Percentiles rank a stretch among this genome's conserved stretches.
Evolutionary conservation across 306 rosid genomes (phyloP).

Genomic region (Prunus persica): DNA sequence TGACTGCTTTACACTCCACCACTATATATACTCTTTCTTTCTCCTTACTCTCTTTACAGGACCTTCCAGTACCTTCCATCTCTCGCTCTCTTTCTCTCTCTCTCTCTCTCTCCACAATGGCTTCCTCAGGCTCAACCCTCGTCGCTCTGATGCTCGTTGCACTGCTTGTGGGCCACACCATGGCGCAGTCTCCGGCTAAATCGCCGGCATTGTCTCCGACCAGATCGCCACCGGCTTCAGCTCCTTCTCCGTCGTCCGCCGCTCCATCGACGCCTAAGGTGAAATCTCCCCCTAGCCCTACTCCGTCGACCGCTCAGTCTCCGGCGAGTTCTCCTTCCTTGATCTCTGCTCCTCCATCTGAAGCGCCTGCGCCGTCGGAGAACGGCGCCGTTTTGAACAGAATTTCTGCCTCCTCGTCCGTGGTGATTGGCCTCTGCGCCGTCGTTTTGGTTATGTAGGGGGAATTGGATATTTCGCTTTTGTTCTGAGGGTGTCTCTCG

Average conservation of each 20-base stretch:
- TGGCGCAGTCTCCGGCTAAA: constrained; percentile 43
- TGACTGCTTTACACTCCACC: neutral
- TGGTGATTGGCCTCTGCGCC: constrained; percentile 33
- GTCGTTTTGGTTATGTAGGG: constrained; percentile 30
- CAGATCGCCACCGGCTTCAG: constrained; percentile 17
- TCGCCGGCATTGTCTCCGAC: constrained; percentile 37
- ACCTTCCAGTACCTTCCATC: neutral
- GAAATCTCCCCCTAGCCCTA: constrained; percentile 42
- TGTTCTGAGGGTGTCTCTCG: neutral
- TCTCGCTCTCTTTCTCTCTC: neutral
- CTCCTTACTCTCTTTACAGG: neutral
- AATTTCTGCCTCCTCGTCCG: constrained; percentile 22
- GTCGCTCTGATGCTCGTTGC: constrained; percentile 30
- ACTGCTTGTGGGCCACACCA: constrained; percentile 27
- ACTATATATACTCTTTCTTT: neutral
- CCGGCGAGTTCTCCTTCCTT: constrained; percentile 36
- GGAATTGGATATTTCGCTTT: neutral
- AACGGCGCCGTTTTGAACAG: constrained; percentile 20
- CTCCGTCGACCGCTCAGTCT: constrained; percentile 17
- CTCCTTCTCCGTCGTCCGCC: neutral
- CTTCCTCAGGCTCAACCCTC: constrained; percentile 14
- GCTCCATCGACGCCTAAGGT: constrained; percentile 13
- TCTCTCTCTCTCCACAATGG: constrained; percentile 28
- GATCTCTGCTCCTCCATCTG: constrained; percentile 19
- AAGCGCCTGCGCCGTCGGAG: constrained; percentile 15